Evolutionary conservation across 129 eudicot genomes (phyloP), one percentile per base, ranked within the genome.

Genomic region (Tanacetum coccineum): DNA sequence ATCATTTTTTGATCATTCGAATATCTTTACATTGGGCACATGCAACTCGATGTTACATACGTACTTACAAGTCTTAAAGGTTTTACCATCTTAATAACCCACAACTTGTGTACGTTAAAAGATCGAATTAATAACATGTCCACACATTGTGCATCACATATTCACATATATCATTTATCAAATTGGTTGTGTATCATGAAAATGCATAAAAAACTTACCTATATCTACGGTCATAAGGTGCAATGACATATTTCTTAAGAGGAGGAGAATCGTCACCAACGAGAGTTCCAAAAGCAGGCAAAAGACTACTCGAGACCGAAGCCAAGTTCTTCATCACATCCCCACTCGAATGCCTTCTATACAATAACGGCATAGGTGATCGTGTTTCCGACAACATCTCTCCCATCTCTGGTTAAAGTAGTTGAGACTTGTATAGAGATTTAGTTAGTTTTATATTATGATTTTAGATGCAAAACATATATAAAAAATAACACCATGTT

Each of bases 251-350:
- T 59, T 67, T 81, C 18, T 53, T 74, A 21, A 83, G 76, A 2
- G 61, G 70, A 7, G 71, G 42, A 30, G 85, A 64, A 61, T 80
- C 86, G 9, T 81, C 94, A 40, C 89, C 89, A 32, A 86, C 88
- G 22, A 79, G 67, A 0, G 96, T 89, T 11, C 96, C 96, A 52
- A 89, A 89, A 74, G 96, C 94, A 30, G 96, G 94, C 76, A 89
- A 73, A 44, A 89, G 61, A 72, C 96, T 89, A 75, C 94, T 89
- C 18, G 96, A 89, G 18, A 86, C 81, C 0, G 96, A 78, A 0
- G 88, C 87, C 70, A 86, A 36, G 72, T 86, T 89, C 30, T 73
- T 80, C 67, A 63, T 72, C 13, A 83, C 67, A 18, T 89, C 84
- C 1, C 80, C 81, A 18, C 82, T 81, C 9, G 90, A 81, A 21